Conservation (phyloP, 176 grass and related monocot genomes). For the Rhynchospora breviuscula region DNA sequence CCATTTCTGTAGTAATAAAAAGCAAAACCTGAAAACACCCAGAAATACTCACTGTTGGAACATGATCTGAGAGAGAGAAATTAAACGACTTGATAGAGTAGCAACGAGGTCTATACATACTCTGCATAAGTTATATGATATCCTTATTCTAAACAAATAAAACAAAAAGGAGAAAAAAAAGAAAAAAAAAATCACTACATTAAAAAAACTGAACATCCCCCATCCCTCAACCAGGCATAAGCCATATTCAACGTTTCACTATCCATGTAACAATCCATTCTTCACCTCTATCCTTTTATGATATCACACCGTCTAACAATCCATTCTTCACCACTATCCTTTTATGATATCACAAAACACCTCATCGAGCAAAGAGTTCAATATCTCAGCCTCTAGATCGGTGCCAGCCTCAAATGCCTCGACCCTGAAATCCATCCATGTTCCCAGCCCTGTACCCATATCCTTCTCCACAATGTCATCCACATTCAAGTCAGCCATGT, state of each 20-base stretch:
- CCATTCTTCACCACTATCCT: constrained; percentile 17
- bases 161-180: background rate
- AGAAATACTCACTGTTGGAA: background rate
- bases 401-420: constrained; percentile 49
- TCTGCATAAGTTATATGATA: constrained; percentile 9
- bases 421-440: constrained; percentile 57
- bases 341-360: constrained; percentile 46
- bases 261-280: background rate
- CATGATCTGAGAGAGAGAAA: background rate
- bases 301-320: background rate
- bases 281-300: background rate
- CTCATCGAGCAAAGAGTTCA: constrained; percentile 64
- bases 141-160: constrained; percentile 19
- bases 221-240: background rate
- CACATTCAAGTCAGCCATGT: constrained; percentile 52
- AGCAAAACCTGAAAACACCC: background rate
- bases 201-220: background rate
- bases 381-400: constrained; percentile 47
- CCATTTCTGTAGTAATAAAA: background rate
- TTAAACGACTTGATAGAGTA: background rate
- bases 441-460: constrained; percentile 62
- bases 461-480: constrained; percentile 76
- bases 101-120: constrained; percentile 6
- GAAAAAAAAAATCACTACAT: background rate
- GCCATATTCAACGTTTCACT: background rate